Evolutionary conservation across 345 rosid species (phyloP).

Genomic region (Lagerstroemia speciosa): DNA sequence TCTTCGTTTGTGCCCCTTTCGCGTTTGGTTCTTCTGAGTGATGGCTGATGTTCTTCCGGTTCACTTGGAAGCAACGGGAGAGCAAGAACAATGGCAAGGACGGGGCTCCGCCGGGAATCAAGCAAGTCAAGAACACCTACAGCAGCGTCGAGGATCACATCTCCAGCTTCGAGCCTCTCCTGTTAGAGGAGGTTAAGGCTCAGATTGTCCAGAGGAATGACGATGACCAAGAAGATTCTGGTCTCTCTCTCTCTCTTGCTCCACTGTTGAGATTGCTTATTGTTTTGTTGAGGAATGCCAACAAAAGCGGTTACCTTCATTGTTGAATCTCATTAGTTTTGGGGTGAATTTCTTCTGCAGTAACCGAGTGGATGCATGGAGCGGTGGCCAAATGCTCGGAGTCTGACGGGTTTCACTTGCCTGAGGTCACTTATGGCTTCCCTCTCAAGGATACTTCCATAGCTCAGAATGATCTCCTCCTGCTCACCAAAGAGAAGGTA

Average conservation of each 20-base stretch:
- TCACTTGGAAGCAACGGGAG: slow-evolving; percentile 16
- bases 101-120: slow-evolving; percentile 25
- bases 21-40: background rate
- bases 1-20: background rate
- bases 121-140: slow-evolving; percentile 54
- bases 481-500: slow-evolving; percentile 76
- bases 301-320: background rate
- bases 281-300: background rate
- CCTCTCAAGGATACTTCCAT: slow-evolving; percentile 37
- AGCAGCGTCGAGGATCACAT: slow-evolving; percentile 67
- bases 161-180: slow-evolving; percentile 72
- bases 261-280: background rate
- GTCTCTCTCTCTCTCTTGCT: slow-evolving; percentile 11
- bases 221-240: slow-evolving; percentile 64
- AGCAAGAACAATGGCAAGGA: slow-evolving; percentile 17
- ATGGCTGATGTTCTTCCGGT: background rate
- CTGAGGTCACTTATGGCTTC: slow-evolving; percentile 39
- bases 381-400: slow-evolving; percentile 61
- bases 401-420: slow-evolving; percentile 59
- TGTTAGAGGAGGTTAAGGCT: slow-evolving; percentile 91
- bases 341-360: slow-evolving; percentile 24
- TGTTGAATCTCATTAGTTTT: background rate
- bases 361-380: slow-evolving; percentile 47
- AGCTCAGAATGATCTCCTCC: slow-evolving; percentile 70
- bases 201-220: slow-evolving; percentile 70